Conservation (phyloP, 345 rosid genomes). For the Punica granatum region DNA sequence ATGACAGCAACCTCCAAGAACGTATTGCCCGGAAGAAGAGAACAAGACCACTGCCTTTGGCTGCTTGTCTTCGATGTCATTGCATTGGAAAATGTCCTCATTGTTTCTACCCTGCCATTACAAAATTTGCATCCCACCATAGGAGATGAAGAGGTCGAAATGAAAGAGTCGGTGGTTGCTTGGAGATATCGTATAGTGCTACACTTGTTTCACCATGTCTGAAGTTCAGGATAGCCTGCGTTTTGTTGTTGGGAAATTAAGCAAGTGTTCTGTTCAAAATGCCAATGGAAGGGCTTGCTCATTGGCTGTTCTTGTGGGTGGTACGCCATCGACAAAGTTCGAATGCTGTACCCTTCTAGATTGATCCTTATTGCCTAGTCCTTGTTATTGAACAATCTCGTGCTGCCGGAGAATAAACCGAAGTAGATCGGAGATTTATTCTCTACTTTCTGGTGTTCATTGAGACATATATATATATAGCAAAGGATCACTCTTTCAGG, state of each 20-base stretch:
- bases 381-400: not conserved
- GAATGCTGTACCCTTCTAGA: not conserved
- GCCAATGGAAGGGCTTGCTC: conserved; percentile 1
- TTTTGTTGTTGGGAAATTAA: not conserved
- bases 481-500: not conserved
- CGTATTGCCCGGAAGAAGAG: conserved; percentile 43
- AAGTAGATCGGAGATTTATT: not conserved
- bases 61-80: conserved; percentile 56
- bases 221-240: not conserved
- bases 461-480: not conserved
- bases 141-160: conserved; percentile 51
- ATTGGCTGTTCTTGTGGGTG: not conserved
- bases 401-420: not conserved
- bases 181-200: not conserved
- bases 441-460: not conserved
- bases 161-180: conserved; percentile 7
- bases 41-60: conserved; percentile 36
- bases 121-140: conserved; percentile 58
- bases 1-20: conserved; percentile 28
- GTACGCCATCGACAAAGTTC: not conserved
- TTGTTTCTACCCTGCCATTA: conserved; percentile 55
- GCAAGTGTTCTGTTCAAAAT: not conserved
- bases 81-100: conserved; percentile 50
- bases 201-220: not conserved
- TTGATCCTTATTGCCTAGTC: not conserved